A percentile compares a stretch with the other conserved stretches of the same genome.
phyloP scores from a whole-genome alignment of 768 basidiomycete species.

The Psilocybe cyanescens region DNA sequence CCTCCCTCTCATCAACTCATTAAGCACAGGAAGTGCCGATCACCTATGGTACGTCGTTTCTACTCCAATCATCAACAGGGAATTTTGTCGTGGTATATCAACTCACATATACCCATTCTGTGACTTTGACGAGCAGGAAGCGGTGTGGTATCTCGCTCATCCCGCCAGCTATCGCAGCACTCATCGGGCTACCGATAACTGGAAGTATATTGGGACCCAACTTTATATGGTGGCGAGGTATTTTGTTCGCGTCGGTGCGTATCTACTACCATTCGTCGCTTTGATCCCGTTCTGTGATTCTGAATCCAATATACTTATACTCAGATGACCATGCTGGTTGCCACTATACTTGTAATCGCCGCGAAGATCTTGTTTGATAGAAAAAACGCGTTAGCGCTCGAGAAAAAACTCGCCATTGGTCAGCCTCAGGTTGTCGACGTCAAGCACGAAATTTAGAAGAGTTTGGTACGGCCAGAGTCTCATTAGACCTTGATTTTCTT shows the following conservation, averaged over 20 bases:
- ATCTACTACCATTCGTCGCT: too few relatives aligned
- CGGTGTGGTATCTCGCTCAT: conserved; percentile 8
- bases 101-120: too few relatives aligned
- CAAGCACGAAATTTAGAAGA: neutral
- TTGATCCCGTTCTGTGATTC: too few relatives aligned
- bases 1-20: conserved; percentile 4
- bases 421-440: neutral
- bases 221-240: conserved; percentile 15
- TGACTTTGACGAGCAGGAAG: neutral
- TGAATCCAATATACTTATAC: too few relatives aligned
- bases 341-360: neutral
- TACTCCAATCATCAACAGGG: too few relatives aligned
- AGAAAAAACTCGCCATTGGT: neutral
- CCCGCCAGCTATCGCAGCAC: conserved; percentile 9
- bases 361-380: neutral
- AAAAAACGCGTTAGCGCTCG: neutral
- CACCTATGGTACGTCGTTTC: neutral
- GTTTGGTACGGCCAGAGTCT: neutral
- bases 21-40: neutral
- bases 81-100: too few relatives aligned
- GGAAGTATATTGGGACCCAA: conserved; percentile 10
- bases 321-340: neutral
- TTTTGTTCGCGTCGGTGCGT: conserved; percentile 14
- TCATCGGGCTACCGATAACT: conserved; percentile 12
- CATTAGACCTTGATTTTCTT: too few relatives aligned